These are phyloP conservation scores for Leccinum pseudoinsigne DNA, from an alignment of 1,284 basidiomycete species.

Conservation along the genomic window DNA sequence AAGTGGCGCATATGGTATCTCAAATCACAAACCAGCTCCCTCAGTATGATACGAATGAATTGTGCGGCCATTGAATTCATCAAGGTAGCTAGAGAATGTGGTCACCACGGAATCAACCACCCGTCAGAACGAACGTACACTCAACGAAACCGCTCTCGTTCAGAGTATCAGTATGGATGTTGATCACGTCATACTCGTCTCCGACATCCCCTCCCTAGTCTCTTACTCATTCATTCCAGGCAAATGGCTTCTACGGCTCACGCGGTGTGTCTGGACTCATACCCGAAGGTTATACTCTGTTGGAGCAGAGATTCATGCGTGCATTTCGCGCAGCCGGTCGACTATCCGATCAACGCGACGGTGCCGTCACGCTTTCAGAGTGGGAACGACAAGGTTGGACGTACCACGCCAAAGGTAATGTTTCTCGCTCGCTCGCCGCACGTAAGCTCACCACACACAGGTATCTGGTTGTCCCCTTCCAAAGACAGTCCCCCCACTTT, in stretches of 20 bases:
- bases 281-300: constrained; percentile 91
- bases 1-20: too few species aligned
- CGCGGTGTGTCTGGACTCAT: constrained; percentile 89
- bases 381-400: constrained; percentile 96
- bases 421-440: constrained; percentile 3
- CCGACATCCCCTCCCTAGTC: neutral
- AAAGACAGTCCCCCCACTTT: constrained; percentile 57
- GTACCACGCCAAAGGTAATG: constrained; percentile 93
- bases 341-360: constrained; percentile 40
- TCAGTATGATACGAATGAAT: too few species aligned
- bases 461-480: constrained; percentile 81
- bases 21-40: too few species aligned
- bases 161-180: too few species aligned
- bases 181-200: too few species aligned
- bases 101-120: too few species aligned
- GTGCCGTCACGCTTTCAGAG: constrained; percentile 75
- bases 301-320: constrained; percentile 84
- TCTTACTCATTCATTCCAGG: constrained; percentile 45
- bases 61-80: too few species aligned
- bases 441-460: constrained; percentile 40
- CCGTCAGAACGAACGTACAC: too few species aligned
- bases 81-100: too few species aligned
- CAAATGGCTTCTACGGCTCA: constrained; percentile 95
- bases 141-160: too few species aligned
- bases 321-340: constrained; percentile 56